Evolutionary conservation across 495 filamentous ascomycete genomes (phyloP).

Genomic region (Tuber microsphaerosporum): DNA sequence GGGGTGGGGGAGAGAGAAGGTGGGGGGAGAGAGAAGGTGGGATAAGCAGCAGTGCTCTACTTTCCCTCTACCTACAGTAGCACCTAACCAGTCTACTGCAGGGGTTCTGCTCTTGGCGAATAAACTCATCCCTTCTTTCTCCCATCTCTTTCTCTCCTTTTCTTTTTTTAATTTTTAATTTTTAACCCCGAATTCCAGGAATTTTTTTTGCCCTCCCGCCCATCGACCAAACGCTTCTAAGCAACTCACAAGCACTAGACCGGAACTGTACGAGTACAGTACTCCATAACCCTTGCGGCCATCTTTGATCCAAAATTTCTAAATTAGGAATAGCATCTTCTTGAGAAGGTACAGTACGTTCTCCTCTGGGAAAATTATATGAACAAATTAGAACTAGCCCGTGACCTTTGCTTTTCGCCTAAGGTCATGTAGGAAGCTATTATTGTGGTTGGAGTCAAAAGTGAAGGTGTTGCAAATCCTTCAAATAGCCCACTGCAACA

Average conservation of each 20-base stretch:
- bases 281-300: too few species aligned
- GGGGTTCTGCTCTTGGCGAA: background rate
- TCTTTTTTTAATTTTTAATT: background rate
- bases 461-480: too few species aligned
- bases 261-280: too few species aligned
- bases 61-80: background rate
- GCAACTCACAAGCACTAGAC: background rate
- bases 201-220: background rate
- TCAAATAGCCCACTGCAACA: too few species aligned
- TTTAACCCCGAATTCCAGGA: background rate
- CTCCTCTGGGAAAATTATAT: too few species aligned
- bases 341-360: too few species aligned
- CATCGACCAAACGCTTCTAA: background rate
- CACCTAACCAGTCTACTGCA: background rate
- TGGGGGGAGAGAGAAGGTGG: background rate
- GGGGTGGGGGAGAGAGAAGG: background rate
- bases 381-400: too few species aligned
- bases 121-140: background rate
- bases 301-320: too few species aligned
- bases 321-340: too few species aligned
- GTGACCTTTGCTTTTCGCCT: too few species aligned
- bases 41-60: background rate
- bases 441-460: too few species aligned
- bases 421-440: too few species aligned
- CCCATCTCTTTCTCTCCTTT: background rate